phyloP scores from a whole-genome alignment of 192 early-diverging fungal species.

The Backusella luteola region DNA sequence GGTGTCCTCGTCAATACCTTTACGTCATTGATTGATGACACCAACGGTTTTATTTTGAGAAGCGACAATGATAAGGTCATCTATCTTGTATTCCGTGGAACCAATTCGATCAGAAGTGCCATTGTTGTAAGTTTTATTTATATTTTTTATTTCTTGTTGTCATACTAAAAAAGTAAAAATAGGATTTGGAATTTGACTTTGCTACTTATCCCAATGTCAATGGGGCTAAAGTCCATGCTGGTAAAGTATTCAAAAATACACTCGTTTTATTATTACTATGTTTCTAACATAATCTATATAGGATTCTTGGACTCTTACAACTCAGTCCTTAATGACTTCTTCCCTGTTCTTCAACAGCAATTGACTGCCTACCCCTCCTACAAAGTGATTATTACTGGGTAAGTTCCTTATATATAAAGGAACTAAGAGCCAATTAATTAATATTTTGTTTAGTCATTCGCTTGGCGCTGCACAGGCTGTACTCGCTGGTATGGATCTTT shows the following conservation, averaged over 20 bases:
- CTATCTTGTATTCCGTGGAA: constrained; percentile 10
- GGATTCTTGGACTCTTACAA: constrained; percentile 22
- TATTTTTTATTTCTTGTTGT: neutral
- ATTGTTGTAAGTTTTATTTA: constrained; percentile 3
- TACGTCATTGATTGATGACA: neutral
- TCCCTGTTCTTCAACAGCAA: neutral
- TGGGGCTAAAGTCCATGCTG: constrained; percentile 6
- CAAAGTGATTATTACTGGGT: constrained; percentile 24
- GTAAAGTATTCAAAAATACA: neutral
- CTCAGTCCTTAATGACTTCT: neutral
- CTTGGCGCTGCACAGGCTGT: constrained; percentile 32
- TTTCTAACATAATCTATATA: neutral
- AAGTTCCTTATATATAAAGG: neutral
- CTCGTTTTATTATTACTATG: neutral
- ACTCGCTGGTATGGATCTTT: constrained; percentile 30
- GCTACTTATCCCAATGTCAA: neutral
- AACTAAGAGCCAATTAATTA: neutral
- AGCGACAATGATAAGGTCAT: neutral
- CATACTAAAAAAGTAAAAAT: neutral
- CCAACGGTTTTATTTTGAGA: constrained; percentile 11
- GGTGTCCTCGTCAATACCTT: constrained; percentile 5
- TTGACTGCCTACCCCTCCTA: constrained; percentile 16
- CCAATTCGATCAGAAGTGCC: neutral
- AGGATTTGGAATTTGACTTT: constrained; percentile 8
- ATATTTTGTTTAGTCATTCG: constrained; percentile 19